Evolutionary conservation across 768 basidiomycete genomes (phyloP), one percentile per base, ranked within the genome.

Genomic region (Tulasnella calospora): DNA sequence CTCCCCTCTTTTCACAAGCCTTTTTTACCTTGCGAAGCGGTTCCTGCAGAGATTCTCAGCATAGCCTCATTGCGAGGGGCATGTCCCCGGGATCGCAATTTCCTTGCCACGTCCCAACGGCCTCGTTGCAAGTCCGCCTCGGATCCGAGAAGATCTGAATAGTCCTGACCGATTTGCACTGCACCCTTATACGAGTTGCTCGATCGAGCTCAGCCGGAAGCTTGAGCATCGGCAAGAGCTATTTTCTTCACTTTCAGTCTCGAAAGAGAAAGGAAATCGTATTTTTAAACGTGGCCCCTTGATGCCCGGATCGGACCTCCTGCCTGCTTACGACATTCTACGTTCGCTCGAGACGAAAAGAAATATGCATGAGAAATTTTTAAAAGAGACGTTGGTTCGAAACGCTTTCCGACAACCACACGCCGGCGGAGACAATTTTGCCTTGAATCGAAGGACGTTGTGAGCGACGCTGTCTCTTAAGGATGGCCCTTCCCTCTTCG

Each of bases 21-120:
- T 51, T 33, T 7, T 67, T 27, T 19, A 7, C 27, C 61, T 30
- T 30, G 55, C 7, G 2, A 6, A n/a, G 55, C 51, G n/a, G n/a
- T 47, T 47, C 23, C 51, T 51, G 44, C n/a, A 33, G 61, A 67
- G 61, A 27, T 67, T 67, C 61, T 67, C 61, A 67, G 61, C 61
- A 67, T 67, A 67, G 61, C 61, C 61, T 67, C 61, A 35, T 67
- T n/a, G 61, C 61, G 27, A 67, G 61, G 61, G 27, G 61, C 61
- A 67, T 67, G 61, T 17, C 27, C 61, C n/a, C n/a, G n/a, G 61
- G 61, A 67, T 30, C 61, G 61, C 61, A 67, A 33, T 67, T 67
- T 12, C 23, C 61, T 35, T 6, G n/a, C n/a, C n/a, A n/a, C n/a
- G n/a, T 67, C 30, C 15, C 61, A 67, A 67, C 33, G 27, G 61